A percentile compares a stretch with the other conserved stretches of the same genome.
Evolutionary conservation across 2,329 filamentous ascomycete genomes (phyloP).

Genomic region (Penicillium sp.): DNA sequence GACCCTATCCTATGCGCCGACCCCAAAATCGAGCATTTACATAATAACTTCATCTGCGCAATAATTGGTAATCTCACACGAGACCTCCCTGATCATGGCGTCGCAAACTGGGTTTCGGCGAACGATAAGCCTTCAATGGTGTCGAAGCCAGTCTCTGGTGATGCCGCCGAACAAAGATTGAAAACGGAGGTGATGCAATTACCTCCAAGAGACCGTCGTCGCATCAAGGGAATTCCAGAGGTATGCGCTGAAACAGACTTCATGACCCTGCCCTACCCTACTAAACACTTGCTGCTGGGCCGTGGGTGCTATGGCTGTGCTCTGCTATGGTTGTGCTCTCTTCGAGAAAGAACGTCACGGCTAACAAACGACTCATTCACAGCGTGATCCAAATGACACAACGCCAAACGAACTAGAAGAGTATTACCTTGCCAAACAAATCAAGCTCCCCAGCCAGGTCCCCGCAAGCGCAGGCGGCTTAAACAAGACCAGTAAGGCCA

Average conservation of each 20-base stretch:
- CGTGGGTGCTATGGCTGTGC: no score
- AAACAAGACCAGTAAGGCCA: constrained; percentile 73
- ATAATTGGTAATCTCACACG: constrained; percentile 63
- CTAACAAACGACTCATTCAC: constrained; percentile 13
- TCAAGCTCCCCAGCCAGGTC: constrained; percentile 63
- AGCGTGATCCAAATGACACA: constrained; percentile 43
- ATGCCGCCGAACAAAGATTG: constrained; percentile 65
- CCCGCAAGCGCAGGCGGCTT: constrained; percentile 73
- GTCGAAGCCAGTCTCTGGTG: constrained; percentile 58
- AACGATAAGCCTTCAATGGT: constrained; percentile 57
- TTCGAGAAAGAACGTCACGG: neutral
- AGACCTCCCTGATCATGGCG: constrained; percentile 65
- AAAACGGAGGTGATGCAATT: constrained; percentile 69
- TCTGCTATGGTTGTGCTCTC: no score
- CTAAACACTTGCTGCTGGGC: no score
- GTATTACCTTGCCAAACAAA: constrained; percentile 51
- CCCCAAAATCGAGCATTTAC: constrained; percentile 59
- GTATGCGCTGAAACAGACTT: constrained; percentile 38
- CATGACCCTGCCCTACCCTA: no score
- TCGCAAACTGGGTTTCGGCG: constrained; percentile 67
- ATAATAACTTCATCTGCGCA: constrained; percentile 65
- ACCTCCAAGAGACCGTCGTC: constrained; percentile 62
- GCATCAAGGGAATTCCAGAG: constrained; percentile 60
- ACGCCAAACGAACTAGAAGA: constrained; percentile 44
- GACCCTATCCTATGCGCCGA: constrained; percentile 59